Conservation (phyloP, 202 grass and related monocot genomes). For the Elaeis oleifera region DNA sequence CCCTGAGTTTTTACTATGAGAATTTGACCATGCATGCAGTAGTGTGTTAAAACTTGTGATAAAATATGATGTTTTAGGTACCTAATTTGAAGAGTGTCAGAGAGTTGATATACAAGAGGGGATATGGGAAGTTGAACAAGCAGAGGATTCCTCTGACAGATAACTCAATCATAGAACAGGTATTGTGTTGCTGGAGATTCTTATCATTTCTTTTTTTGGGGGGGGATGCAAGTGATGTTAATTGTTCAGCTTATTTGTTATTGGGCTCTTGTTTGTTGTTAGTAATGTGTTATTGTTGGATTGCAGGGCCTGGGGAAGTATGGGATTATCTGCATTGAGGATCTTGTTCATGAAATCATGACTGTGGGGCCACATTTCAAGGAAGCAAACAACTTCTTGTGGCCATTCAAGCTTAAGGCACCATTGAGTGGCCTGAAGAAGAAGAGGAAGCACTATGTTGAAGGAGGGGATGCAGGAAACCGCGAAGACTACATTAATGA, state of each 20-base stretch:
- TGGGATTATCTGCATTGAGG: background rate
- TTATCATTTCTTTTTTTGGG: background rate
- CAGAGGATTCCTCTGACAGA: slow-evolving; percentile 9
- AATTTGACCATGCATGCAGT: no score
- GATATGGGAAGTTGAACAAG: slow-evolving; percentile 15
- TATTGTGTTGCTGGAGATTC: background rate
- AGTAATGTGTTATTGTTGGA: no score
- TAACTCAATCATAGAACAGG: slow-evolving; percentile 4
- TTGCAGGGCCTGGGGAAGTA: background rate
- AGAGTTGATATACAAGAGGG: slow-evolving; percentile 15
- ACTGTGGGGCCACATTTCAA: slow-evolving; percentile 6
- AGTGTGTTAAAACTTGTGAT: no score
- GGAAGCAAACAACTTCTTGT: slow-evolving; percentile 12
- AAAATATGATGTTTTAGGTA: slow-evolving; percentile 2
- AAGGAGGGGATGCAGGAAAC: slow-evolving; percentile 1
- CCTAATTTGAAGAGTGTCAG: slow-evolving; percentile 12
- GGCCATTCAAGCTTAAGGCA: slow-evolving; percentile 12
- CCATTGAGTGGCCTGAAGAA: slow-evolving; percentile 17
- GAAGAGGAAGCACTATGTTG: slow-evolving; percentile 16
- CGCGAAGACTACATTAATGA: no score
- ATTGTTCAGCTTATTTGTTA: no score
- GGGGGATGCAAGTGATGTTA: no score
- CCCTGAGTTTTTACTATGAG: no score
- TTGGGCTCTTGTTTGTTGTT: no score
- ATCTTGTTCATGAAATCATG: slow-evolving; percentile 12